Base-by-base conservation (phyloP, 2,329 filamentous ascomycete species). In the Fusarium dimerum region DNA sequence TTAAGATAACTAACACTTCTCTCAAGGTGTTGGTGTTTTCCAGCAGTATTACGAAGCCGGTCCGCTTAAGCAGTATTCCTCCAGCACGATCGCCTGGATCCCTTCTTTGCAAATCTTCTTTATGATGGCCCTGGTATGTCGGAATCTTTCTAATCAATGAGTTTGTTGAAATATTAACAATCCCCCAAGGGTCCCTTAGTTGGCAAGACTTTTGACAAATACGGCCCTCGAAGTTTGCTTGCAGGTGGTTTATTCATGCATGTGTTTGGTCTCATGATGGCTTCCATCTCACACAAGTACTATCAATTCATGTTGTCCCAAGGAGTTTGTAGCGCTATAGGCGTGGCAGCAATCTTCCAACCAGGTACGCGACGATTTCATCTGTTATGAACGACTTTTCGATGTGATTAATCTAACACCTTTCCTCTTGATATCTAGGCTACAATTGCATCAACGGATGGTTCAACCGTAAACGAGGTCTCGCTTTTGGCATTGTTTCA, bases 251-350 rank as follows among this genome's bases (percentile, higher is more conserved):
- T 76, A 0, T 72, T 85, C 43, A 65, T 84, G 18, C 80, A 85
- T 49, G 77, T 87, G 10, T 80, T 87, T 47, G 79, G 82, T 3
- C 63, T 87, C 2, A 86, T 88, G 81, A 85, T 87, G 82, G 76
- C 81, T 0, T 80, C 76, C 5, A 66, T 87, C 11, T 63, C 65
- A 3, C 68, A 53, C 0, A 46, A 73, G 20, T 76, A 76, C 54
- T 76, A 71, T 42, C 74, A 76, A 40, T 69, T 76, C n/a, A 60
- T 76, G 6, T 56, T 77, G 0, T 64, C 72, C 1, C 74, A 77
- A 47, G 70, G 71, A 2, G 59, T 76, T 0, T 73, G 68, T 48
- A 71, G 68, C 6, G 68, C 69, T 10, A 58, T 72, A 38, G 66
- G 74, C 12, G 56, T 70, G 5, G 64, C 65, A 3, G 65, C 66